Base-by-base conservation (phyloP, 495 filamentous ascomycete species). In the Ramalina peruviana region DNA sequence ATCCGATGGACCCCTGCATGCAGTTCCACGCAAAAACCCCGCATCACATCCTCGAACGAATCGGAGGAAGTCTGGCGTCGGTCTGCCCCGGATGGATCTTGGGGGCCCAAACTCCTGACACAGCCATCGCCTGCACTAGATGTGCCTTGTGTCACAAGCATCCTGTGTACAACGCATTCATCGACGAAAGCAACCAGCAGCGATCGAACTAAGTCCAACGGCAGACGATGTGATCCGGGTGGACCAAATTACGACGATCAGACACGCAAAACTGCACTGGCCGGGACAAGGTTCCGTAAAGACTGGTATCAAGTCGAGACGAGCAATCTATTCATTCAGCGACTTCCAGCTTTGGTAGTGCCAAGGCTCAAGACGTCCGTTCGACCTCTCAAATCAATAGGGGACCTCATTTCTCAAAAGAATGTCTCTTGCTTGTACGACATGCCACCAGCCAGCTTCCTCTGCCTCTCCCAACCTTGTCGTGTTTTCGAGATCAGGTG, bases 401-500 rank as follows among this genome's bases (percentile, higher is more conserved):
- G 9, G 0, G 33, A 38, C 12, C 26, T 36, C 21, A 36, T 26
- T 10, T 16, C 23, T 25, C n/a, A 17, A 20, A 39, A 7, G 25
- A 39, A 20, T 27, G 36, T 40, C 27, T 33, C 30, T 33, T 13
- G 6, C 2, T 33, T 33, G 30, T 11, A 33, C 30, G 12, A 33
- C 30, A 33, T 33, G 30, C 30, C 30, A 12, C 30, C 30, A 33
- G 9, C 12, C 30, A 7, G 30, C 30, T 13, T 12, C 9, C 30
- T 2, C 7, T 33, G 30, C 30, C 30, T 10, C 12, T 33, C 9
- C 30, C 30, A 7, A 33, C 12, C 30, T 33, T 4, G 30, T 33
- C 30, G 13, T 49, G 17, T 15, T n/a, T 25, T 19, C 30, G 30
- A 36, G 19, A 53, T 46, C 54, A 60, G 30, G 52, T 57, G 58